Conservation (phyloP, 129 eudicot species). For the Tagetes erecta region DNA sequence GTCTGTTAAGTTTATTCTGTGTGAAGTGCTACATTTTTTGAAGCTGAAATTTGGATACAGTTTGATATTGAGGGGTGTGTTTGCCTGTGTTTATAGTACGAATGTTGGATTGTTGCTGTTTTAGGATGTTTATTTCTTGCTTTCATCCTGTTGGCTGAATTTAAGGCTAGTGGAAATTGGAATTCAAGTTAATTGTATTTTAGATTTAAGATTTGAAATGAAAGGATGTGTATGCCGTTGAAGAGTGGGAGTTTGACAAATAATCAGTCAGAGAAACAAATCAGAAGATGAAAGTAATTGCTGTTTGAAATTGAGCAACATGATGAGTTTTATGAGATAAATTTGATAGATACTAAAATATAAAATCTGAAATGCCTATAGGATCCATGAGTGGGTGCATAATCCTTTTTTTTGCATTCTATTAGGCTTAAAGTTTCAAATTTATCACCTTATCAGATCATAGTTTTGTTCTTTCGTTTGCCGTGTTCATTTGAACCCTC, state of each 20-base stretch:
- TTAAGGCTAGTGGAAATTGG: not conserved
- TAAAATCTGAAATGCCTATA: not conserved
- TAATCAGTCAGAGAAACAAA: not conserved
- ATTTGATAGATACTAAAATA: not conserved
- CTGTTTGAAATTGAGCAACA: not conserved
- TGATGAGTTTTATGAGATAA: not conserved
- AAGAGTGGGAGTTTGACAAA: conserved; percentile 4
- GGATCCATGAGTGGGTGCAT: conserved; percentile 13
- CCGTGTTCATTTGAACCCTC: not conserved
- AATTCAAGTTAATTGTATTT: conserved; percentile 1
- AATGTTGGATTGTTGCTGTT: conserved; percentile 3
- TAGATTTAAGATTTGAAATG: not conserved
- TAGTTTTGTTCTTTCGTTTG: conserved; percentile 3
- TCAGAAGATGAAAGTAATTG: not conserved
- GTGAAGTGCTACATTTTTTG: not conserved
- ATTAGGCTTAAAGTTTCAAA: not conserved
- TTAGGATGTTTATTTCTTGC: not conserved
- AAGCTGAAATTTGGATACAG: conserved; percentile 13
- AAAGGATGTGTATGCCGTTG: not conserved
- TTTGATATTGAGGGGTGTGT: not conserved
- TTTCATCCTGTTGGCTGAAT: not conserved
- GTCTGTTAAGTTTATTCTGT: not conserved
- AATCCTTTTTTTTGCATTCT: not conserved
- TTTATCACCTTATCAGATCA: not conserved
- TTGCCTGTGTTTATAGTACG: conserved; percentile 2